Evolutionary conservation across 78 protist species (phyloP).

Genomic region (Polysphondylium violaceum): DNA sequence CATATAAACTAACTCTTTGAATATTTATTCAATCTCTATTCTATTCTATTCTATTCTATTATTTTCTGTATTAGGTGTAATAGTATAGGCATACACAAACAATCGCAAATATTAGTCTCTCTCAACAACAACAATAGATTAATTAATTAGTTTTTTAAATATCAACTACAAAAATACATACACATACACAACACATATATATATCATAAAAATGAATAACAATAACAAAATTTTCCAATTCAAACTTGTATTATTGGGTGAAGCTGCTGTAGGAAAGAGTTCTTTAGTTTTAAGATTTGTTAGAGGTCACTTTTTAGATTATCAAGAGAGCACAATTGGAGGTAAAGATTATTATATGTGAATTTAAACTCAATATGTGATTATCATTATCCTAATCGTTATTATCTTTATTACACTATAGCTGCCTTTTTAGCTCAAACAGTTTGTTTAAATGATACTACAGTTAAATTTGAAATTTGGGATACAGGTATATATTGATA

Average conservation of each 20-base stretch:
- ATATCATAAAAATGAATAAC: constrained; percentile 39
- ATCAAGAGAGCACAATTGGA: constrained; percentile 98
- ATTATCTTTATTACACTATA: constrained; percentile 23
- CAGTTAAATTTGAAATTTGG: constrained; percentile 98
- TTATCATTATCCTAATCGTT: background rate
- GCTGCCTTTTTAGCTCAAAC: constrained; percentile 98
- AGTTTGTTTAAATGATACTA: constrained; percentile 92
- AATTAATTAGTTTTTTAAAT: too few relatives aligned
- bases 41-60: too few relatives aligned
- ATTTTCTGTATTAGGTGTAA: too few relatives aligned
- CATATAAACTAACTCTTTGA: too few relatives aligned
- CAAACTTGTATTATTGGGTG: constrained; percentile 91
- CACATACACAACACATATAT: background rate
- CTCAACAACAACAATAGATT: too few relatives aligned
- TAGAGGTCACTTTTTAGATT: constrained; percentile 96
- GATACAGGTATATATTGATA: constrained; percentile 66
- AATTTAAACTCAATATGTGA: background rate
- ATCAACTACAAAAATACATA: background rate
- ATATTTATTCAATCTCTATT: too few relatives aligned
- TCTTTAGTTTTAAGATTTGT: constrained; percentile 95
- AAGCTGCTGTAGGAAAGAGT: constrained; percentile 91
- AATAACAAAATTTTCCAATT: constrained; percentile 86
- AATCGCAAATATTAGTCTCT: too few relatives aligned
- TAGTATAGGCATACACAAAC: too few relatives aligned
- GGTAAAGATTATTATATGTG: constrained; percentile 49